Evolutionary conservation across 192 early-diverging fungal species (phyloP), one percentile per base, ranked within the genome.

Genomic region (Phycomyces blakesleeanus): DNA sequence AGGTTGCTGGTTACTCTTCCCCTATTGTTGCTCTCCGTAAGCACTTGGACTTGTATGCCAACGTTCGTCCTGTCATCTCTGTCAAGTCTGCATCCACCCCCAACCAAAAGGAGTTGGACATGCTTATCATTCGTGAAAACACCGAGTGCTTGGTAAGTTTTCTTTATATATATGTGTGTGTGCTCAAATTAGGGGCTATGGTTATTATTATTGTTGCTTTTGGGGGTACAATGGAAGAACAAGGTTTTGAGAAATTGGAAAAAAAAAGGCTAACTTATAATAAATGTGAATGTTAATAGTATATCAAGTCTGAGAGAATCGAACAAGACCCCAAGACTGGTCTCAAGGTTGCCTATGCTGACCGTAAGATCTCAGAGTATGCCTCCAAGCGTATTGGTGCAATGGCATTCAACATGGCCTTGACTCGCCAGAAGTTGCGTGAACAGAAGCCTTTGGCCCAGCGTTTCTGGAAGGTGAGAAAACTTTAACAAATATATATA

Each of bases 41-140:
- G 80, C 80, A 91, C 69, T 77, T 98, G 65, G 94, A 98, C 72
- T 82, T 96, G 64, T 98, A 98, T 62, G 97, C 95, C 54, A 98
- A 98, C 62, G 93, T 98, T 25, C 88, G 97, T 25, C 97, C 97
- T 11, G 94, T 97, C 3, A 82, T 84, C 24, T 90, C 93, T 11
- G 87, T 86, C 16, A 77, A 83, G 9, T 83, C 54, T 68, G 73
- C 72, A 56, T 49, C 68, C 22, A 68, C 71, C 11, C 56, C 73
- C 40, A 68, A 61, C 38, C 84, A 86, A 55, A 90, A 87, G 57
- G 83, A 82, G 26, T 85, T 96, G 55, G 94, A 98, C 73, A 96
- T 98, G 90, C 77, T 98, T 59, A 96, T 98, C 67, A 89, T 98
- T 67, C 87, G 95, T 73, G 97, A 98, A 67, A 97, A 98, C 84